Percentiles rank a stretch among this genome's conserved stretches.
Evolutionary conservation across 768 basidiomycete species (phyloP).

Genomic region (Lactifluus volemus): DNA sequence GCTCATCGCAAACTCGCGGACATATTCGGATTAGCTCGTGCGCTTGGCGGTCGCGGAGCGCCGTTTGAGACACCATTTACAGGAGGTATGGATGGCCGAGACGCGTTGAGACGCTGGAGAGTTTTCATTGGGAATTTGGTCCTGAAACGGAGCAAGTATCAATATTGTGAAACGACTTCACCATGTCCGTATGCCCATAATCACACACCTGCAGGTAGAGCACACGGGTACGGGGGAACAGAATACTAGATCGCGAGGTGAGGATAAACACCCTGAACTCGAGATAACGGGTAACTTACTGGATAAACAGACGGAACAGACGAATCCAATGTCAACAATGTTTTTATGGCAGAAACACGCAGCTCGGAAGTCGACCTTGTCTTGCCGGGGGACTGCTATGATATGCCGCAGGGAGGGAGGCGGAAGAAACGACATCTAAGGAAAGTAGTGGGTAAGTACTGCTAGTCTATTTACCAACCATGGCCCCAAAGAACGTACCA

Average conservation of each 20-base stretch:
- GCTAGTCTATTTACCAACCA: not conserved
- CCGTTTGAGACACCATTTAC: constrained; percentile 15
- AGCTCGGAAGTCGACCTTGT: constrained; percentile 92
- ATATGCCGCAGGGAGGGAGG: constrained; percentile 62
- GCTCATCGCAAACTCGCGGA: constrained; percentile 17
- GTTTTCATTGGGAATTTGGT: constrained; percentile 95
- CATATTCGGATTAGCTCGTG: constrained; percentile 10
- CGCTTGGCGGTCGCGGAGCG: constrained; percentile 10
- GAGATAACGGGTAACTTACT: constrained; percentile 44
- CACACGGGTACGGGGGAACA: constrained; percentile 91
- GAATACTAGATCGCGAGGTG: constrained; percentile 51
- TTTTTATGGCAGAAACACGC: constrained; percentile 99
- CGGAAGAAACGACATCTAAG: constrained; percentile 80
- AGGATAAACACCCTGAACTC: not conserved
- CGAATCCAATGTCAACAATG: constrained; percentile 93
- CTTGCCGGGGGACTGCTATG: constrained; percentile 83
- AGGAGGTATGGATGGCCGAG: constrained; percentile 24
- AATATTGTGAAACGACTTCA: not conserved
- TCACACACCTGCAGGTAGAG: constrained; percentile 79
- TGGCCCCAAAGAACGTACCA: constrained; percentile 35
- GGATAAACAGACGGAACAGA: constrained; percentile 96
- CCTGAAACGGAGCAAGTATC: constrained; percentile 32
- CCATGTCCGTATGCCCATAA: not conserved
- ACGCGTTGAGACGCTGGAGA: constrained; percentile 69
- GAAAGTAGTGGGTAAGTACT: constrained; percentile 7